These are phyloP conservation scores for Taphrina confusa DNA, from an alignment of 1,139 yeast species.

Conservation along the genomic window DNA sequence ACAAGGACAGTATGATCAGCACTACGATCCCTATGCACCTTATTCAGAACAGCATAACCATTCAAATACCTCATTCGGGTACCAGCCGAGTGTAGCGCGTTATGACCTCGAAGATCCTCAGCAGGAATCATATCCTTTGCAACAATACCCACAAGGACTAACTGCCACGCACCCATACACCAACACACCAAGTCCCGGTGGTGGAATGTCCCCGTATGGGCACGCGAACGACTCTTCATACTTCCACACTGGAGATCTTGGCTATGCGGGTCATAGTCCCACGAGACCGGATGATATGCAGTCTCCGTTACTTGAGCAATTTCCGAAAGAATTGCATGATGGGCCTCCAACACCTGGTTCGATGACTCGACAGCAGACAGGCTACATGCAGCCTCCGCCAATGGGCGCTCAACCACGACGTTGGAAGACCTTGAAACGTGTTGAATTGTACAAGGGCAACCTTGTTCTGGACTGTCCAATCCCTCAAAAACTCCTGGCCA, in stretches of 20 bases:
- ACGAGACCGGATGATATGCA: constrained; percentile 17
- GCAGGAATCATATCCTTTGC: constrained; percentile 29
- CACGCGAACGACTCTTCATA: constrained; percentile 21
- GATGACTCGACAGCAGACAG: neutral
- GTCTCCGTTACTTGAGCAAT: constrained; percentile 22
- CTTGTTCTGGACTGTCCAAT: constrained; percentile 80
- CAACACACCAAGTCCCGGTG: constrained; percentile 24
- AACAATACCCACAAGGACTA: constrained; percentile 20
- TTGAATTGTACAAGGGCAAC: constrained; percentile 66
- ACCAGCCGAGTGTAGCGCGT: constrained; percentile 1
- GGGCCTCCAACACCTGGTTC: constrained; percentile 15
- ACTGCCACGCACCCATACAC: constrained; percentile 16
- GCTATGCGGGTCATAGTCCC: constrained; percentile 2
- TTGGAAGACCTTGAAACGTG: constrained; percentile 53
- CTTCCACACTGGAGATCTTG: constrained; percentile 22
- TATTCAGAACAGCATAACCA: constrained; percentile 9
- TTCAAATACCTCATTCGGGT: neutral
- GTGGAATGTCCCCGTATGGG: constrained; percentile 17
- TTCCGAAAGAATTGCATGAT: constrained; percentile 14
- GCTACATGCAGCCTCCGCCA: constrained; percentile 14
- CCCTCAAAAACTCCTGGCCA: constrained; percentile 59
- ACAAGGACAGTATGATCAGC: neutral
- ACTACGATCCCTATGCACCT: constrained; percentile 19
- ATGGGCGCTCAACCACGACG: constrained; percentile 44
- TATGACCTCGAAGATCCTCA: constrained; percentile 7